A percentile compares a stretch with the other conserved stretches of the same genome.
These are phyloP conservation scores for Clitopilus hobsonii DNA, from an alignment of 768 basidiomycete genomes.

Conservation along the genomic window DNA sequence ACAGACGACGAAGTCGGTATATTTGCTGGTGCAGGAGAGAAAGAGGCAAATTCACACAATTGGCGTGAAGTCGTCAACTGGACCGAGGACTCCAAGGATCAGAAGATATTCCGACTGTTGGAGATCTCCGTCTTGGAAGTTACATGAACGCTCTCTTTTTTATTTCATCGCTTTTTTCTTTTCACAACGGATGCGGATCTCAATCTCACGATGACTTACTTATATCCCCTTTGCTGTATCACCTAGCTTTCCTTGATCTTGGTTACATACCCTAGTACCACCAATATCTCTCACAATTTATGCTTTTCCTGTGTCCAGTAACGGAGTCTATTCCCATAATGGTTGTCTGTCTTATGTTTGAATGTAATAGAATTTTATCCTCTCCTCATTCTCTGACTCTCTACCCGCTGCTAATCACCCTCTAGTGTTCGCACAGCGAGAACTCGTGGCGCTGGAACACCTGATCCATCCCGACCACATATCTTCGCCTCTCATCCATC, in stretches of 20 bases:
- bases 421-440: slow-evolving; percentile 22
- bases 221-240: slow-evolving; percentile 5
- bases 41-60: slow-evolving; percentile 77
- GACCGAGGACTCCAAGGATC: slow-evolving; percentile 77
- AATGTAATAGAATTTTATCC: no score
- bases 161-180: slow-evolving; percentile 1
- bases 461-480: slow-evolving; percentile 11
- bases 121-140: slow-evolving; percentile 80
- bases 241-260: slow-evolving; percentile 3
- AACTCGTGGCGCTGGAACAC: slow-evolving; percentile 11
- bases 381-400: background rate
- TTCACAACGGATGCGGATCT: background rate
- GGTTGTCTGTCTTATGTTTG: no score
- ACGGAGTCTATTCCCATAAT: background rate
- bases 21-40: slow-evolving; percentile 78
- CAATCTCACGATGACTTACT: background rate
- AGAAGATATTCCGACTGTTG: slow-evolving; percentile 68
- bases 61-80: slow-evolving; percentile 81
- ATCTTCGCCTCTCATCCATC: slow-evolving; percentile 27
- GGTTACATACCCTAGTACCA: background rate
- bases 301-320: slow-evolving; percentile 1
- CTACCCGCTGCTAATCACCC: background rate
- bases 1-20: slow-evolving; percentile 73
- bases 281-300: background rate
- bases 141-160: slow-evolving; percentile 23